Evolutionary conservation across 306 rosid genomes (phyloP).

Genomic region (Erythrophleum fordii): DNA sequence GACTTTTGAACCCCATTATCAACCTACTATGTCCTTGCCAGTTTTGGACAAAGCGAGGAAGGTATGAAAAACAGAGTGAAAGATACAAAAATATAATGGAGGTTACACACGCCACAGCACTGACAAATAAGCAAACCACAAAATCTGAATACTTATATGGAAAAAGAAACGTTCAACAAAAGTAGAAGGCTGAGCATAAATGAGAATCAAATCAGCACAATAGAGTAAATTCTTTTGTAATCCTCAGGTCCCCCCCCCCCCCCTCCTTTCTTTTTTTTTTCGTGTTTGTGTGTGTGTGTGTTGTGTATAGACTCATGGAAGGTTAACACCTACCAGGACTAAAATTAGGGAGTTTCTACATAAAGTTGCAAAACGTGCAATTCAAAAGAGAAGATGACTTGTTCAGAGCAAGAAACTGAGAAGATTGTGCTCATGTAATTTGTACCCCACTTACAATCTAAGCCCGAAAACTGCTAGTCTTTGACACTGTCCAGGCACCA

Average conservation of each 20-base stretch:
- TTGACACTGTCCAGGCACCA: background rate
- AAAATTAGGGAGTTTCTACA: background rate
- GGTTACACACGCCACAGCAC: background rate
- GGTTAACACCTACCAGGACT: constrained; percentile 11
- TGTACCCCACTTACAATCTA: background rate
- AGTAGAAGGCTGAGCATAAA: background rate
- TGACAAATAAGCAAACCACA: background rate
- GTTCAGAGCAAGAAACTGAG: background rate
- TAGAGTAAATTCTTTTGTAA: background rate
- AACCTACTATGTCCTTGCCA: background rate
- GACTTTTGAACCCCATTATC: background rate
- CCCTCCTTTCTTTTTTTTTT: background rate
- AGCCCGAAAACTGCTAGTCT: background rate
- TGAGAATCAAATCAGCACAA: constrained; percentile 9
- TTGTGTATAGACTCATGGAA: background rate
- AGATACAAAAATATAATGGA: background rate
- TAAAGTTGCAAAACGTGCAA: constrained; percentile 15
- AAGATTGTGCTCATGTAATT: background rate
- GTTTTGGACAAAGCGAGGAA: background rate
- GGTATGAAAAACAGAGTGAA: background rate
- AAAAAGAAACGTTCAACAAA: background rate
- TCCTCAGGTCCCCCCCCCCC: too few species aligned
- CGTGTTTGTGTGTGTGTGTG: too few species aligned
- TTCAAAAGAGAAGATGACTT: background rate
- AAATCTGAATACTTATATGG: background rate